phyloP scores from a whole-genome alignment of 257 asterid species.

The Avicennia marina region DNA sequence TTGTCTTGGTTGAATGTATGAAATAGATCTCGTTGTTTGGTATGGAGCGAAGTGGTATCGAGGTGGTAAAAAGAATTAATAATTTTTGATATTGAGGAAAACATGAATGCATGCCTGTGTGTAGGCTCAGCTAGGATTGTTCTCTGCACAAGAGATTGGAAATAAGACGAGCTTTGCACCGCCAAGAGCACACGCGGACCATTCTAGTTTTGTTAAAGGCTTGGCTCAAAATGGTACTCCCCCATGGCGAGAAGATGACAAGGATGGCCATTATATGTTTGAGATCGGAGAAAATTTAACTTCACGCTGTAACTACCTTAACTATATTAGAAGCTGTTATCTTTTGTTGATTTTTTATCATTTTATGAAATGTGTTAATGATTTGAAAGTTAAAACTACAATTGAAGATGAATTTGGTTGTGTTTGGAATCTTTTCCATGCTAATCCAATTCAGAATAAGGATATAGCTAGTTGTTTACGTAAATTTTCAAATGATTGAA shows the following conservation, averaged over 20 bases:
- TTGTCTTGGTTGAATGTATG: constrained; percentile 6
- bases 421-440: too few relatives aligned
- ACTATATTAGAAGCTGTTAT: constrained; percentile 31
- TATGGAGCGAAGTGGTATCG: constrained; percentile 19
- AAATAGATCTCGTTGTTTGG: constrained; percentile 4
- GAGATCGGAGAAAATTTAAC: constrained; percentile 97
- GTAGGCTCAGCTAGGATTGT: constrained; percentile 98
- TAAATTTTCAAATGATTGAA: too few relatives aligned
- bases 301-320: constrained; percentile 85
- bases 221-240: constrained; percentile 76
- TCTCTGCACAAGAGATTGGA: constrained; percentile 83
- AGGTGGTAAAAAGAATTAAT: constrained; percentile 36
- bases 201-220: constrained; percentile 59
- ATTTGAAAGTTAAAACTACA: too few relatives aligned
- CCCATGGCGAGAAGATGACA: constrained; percentile 90
- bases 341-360: not conserved
- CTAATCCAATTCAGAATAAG: too few relatives aligned
- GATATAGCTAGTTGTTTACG: too few relatives aligned
- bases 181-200: constrained; percentile 51
- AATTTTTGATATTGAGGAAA: constrained; percentile 39
- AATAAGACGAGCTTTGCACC: constrained; percentile 75
- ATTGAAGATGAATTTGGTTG: too few relatives aligned
- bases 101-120: constrained; percentile 74
- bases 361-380: not conserved
- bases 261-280: constrained; percentile 95